Evolutionary conservation across 2,329 filamentous ascomycete genomes (phyloP), one percentile per base, ranked within the genome.

Genomic region (Pestalotiopsis sp.): DNA sequence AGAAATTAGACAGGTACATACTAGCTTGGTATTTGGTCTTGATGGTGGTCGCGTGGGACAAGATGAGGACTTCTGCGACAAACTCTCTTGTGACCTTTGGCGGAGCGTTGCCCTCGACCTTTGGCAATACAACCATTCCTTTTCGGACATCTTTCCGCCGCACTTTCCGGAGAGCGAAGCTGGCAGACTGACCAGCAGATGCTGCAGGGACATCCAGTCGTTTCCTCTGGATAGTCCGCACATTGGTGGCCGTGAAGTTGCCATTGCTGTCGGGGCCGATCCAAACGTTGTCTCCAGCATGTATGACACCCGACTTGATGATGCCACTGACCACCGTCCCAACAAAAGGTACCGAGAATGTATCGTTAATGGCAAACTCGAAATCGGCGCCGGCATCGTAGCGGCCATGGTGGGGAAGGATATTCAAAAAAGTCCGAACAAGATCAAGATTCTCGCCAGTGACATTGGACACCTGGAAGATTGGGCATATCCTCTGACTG

Each of bases 381-480:
- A 98, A 97, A 0, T 95, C 91, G 0, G 93, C 94, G 61, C 93
- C 91, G 20, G 91, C 86, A 77, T 98, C 93, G 79, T 98, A 98
- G 70, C 95, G 93, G 64, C 95, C 95, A 74, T 98, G 93, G 74
- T 97, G 95, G 1, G 96, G 96, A 3, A 99, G 86, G 70, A 98
- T 97, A 76, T 98, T 98, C 67, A 99, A 83, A 79, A 99, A 99
- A 0, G 92, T 93, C 67, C 95, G 92, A 4, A 99, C 94, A 4
- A 98, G 87, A 71, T 98, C 93, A 60, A 99, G 87, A 70, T 93
- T 94, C 80, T 97, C 89, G 60, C 96, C 96, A 0, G 96, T 98
- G 39, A 99, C 96, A 76, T 99, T 99, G 73, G 95, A 98, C 12
- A 99, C 94, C 77, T 98, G 95, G 82, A 99, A 99, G 72, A 99